Percentiles rank a stretch among this genome's conserved stretches.
phyloP scores from a whole-genome alignment of 2,329 filamentous ascomycete genomes.

The Drechslerella dactyloides region DNA sequence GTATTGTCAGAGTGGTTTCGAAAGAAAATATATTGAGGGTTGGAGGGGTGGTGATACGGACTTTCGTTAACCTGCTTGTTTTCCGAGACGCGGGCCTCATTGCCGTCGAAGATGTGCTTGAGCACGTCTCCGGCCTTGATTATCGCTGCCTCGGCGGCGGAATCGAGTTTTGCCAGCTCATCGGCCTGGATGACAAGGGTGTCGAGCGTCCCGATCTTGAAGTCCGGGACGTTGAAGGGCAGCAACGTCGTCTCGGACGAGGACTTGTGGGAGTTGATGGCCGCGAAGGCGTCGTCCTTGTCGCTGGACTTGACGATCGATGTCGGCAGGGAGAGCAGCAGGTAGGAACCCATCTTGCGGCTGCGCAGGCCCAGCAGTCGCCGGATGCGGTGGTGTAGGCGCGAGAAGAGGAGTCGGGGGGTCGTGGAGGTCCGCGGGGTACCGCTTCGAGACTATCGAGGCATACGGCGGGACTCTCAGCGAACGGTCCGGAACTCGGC shows the following conservation, averaged over 20 bases:
- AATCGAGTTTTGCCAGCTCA: conserved; percentile 86
- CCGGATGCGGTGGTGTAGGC: conserved; percentile 25
- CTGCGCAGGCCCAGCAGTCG: conserved; percentile 35
- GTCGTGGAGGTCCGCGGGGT: conserved; percentile 49
- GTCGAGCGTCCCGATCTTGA: conserved; percentile 97
- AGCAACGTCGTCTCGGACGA: conserved; percentile 76
- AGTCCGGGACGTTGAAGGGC: conserved; percentile 83
- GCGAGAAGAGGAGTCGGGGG: conserved; percentile 38
- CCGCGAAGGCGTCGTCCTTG: conserved; percentile 78
- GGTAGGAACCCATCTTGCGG: conserved; percentile 67
- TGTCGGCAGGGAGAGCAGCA: conserved; percentile 86
- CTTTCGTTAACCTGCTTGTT: conserved; percentile 96
- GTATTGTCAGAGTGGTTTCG: too few species aligned
- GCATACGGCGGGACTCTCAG: conserved; percentile 44
- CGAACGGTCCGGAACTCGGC: too few species aligned
- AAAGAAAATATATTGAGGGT: conserved; percentile 3
- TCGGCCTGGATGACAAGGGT: conserved; percentile 95
- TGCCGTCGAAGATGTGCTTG: conserved; percentile 79
- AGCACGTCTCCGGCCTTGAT: conserved; percentile 87
- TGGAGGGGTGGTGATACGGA: conserved; percentile 61
- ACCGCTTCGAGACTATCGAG: conserved; percentile 51
- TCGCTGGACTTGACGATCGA: conserved; percentile 82
- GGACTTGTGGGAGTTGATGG: conserved; percentile 74
- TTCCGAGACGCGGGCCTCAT: conserved; percentile 79
- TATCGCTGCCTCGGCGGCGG: conserved; percentile 79